phyloP scores from a whole-genome alignment of 345 rosid species.

The Firmiana major region DNA sequence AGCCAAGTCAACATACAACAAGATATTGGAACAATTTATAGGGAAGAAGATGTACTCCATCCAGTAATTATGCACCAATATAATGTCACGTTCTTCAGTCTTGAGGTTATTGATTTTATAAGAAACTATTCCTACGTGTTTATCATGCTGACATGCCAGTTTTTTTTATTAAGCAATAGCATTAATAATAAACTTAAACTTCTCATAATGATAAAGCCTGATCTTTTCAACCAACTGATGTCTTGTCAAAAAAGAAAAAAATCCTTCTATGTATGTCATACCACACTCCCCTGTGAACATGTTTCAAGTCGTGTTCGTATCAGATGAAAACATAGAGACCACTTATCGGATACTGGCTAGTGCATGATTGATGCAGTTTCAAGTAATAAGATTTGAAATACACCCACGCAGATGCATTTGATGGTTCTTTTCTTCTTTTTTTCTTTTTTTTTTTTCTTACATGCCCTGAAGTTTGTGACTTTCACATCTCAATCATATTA shows the following conservation, averaged over 20 bases:
- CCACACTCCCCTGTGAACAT: background rate
- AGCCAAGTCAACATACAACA: conserved; percentile 11
- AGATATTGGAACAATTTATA: background rate
- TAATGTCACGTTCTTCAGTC: background rate
- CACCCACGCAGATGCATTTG: background rate
- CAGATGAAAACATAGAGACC: background rate
- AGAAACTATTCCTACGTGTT: background rate
- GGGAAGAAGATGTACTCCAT: background rate
- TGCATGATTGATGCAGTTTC: background rate
- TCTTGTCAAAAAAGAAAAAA: background rate
- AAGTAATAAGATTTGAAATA: background rate
- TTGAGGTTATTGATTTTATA: background rate
- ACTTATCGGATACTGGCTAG: background rate
- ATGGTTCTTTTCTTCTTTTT: background rate
- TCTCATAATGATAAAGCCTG: background rate
- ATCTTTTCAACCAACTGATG: background rate
- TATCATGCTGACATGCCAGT: background rate
- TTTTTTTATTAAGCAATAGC: background rate
- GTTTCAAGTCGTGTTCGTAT: background rate
- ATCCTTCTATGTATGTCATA: background rate
- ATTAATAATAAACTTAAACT: background rate
- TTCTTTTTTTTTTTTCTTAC: background rate
- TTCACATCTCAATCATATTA: background rate
- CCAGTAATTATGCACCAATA: background rate
- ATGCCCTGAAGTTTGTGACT: background rate